Conservation (phyloP, 2,329 filamentous ascomycete species). For the Lasiodiplodia gonubiensis region DNA sequence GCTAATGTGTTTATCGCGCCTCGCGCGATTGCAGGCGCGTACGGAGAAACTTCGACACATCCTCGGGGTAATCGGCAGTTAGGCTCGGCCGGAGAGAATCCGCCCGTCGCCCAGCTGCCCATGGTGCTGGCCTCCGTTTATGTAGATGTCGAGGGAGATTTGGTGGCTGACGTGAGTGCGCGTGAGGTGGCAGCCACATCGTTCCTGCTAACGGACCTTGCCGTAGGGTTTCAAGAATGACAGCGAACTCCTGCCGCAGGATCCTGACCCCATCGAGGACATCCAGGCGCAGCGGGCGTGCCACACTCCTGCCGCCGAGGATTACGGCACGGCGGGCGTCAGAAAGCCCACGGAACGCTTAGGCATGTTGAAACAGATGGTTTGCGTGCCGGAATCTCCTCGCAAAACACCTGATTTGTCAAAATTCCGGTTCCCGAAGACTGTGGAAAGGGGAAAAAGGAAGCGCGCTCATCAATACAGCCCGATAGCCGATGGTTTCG, state of each 20-base stretch:
- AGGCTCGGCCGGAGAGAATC: not conserved
- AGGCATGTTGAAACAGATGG: not conserved
- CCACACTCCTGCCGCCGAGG: not conserved
- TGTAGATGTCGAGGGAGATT: slow-evolving; percentile 11
- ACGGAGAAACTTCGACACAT: not conserved
- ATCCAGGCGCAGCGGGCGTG: not conserved
- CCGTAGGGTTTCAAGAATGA: slow-evolving; percentile 2
- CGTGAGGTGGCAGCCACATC: not conserved
- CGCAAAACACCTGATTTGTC: slow-evolving; percentile 1
- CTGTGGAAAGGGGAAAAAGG: not conserved
- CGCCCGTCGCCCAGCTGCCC: slow-evolving; percentile 38
- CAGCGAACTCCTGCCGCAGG: not conserved
- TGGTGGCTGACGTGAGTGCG: slow-evolving; percentile 27
- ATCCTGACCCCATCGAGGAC: slow-evolving; percentile 26
- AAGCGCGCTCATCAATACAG: not conserved
- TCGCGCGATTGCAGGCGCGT: not conserved
- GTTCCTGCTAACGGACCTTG: slow-evolving; percentile 9
- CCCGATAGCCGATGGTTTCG: slow-evolving; percentile 25
- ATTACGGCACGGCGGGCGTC: not conserved
- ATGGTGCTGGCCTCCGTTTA: slow-evolving; percentile 34
- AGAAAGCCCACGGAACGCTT: not conserved
- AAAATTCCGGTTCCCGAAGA: slow-evolving; percentile 4
- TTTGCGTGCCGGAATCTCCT: not conserved
- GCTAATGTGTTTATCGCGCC: not conserved
- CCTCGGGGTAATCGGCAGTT: not conserved